Conservation (phyloP, 1,284 basidiomycete species). For the Microbotryum lychnidis-dioicae region DNA sequence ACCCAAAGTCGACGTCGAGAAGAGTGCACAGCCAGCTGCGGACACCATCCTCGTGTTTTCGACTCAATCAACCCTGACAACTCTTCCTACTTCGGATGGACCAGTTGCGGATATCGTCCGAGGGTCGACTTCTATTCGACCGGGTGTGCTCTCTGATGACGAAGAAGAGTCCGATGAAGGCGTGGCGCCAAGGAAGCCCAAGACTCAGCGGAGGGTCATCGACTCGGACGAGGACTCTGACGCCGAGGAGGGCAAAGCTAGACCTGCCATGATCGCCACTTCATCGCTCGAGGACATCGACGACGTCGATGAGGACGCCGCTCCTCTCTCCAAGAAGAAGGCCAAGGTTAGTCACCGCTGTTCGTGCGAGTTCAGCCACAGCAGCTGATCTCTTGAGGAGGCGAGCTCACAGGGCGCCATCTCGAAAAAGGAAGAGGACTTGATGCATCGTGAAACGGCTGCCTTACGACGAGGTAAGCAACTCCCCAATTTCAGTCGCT, state of each 20-base stretch:
- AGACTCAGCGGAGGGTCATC: neutral
- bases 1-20: neutral
- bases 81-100: constrained; percentile 7
- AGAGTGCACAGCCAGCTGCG: neutral
- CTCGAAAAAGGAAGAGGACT: constrained; percentile 17
- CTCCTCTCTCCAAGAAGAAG: neutral
- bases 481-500: neutral
- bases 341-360: neutral
- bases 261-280: neutral
- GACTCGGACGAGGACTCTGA: constrained; percentile 18
- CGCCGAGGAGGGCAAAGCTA: neutral
- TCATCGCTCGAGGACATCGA: neutral
- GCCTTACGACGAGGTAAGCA: constrained; percentile 11
- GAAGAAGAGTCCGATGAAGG: neutral
- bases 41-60: neutral
- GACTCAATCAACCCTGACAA: constrained; percentile 3
- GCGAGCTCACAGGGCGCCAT: neutral
- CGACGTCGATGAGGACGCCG: neutral
- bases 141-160: neutral
- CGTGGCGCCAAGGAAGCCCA: neutral
- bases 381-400: neutral
- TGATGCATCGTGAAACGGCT: constrained; percentile 17
- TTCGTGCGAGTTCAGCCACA: no score
- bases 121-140: neutral
- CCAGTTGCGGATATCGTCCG: neutral